phyloP scores from a whole-genome alignment of 345 rosid genomes.

The Arabis hirsuta region DNA sequence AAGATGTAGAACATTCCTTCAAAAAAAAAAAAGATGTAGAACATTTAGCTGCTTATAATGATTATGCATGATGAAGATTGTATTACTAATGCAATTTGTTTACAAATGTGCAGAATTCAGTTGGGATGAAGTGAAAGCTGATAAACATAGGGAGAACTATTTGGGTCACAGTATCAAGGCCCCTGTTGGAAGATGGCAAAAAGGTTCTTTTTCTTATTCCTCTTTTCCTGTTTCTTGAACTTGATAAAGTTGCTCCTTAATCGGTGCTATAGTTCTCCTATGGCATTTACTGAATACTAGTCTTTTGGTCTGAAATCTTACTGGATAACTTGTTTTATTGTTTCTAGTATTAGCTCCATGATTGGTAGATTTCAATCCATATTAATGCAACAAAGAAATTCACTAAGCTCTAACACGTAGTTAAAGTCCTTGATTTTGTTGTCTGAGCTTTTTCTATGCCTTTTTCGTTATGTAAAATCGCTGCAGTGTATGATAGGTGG shows the following conservation, averaged over 20 bases:
- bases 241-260: not conserved
- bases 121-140: conserved; percentile 94
- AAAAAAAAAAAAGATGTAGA: too few species aligned
- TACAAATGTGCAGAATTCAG: conserved; percentile 65
- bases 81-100: not conserved
- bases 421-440: not conserved
- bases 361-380: not conserved
- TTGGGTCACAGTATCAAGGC: conserved; percentile 94
- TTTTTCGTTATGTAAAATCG: not conserved
- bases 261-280: not conserved
- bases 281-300: not conserved
- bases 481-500: not conserved
- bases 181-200: conserved; percentile 98
- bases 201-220: conserved; percentile 55
- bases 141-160: conserved; percentile 92
- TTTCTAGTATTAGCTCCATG: not conserved
- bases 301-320: not conserved
- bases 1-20: not conserved
- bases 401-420: not conserved
- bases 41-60: not conserved
- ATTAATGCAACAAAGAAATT: not conserved
- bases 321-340: not conserved
- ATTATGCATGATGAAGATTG: not conserved
- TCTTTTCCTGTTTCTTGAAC: not conserved
- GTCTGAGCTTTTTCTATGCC: not conserved